Evolutionary conservation across 2,329 filamentous ascomycete species (phyloP).

Genomic region (Seiridium unicorne): DNA sequence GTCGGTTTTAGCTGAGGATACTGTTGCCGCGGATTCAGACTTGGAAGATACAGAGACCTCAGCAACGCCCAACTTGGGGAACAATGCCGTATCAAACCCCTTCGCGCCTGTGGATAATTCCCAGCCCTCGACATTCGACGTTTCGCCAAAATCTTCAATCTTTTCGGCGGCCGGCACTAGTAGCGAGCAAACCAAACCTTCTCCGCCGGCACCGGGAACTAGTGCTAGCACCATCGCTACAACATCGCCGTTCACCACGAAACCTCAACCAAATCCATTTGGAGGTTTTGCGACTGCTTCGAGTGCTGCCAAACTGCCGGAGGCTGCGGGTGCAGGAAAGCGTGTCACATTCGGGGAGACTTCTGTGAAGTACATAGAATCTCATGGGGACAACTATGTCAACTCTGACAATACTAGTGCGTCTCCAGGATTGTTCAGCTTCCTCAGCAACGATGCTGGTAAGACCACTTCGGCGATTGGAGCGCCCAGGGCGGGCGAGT

Average conservation of each 20-base stretch:
- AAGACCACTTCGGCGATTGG: background rate
- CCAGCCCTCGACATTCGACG: background rate
- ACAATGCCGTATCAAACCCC: background rate
- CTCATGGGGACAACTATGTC: background rate
- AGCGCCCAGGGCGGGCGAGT: background rate
- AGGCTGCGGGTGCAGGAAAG: slow-evolving; percentile 8
- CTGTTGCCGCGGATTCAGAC: slow-evolving; percentile 9
- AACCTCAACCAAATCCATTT: background rate
- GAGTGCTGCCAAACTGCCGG: background rate
- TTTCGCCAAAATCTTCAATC: background rate
- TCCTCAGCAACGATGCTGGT: slow-evolving; percentile 8
- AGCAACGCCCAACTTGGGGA: background rate
- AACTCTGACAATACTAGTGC: background rate
- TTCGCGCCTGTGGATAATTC: background rate
- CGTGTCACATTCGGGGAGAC: slow-evolving; percentile 14
- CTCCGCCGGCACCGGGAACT: background rate
- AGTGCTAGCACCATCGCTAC: background rate
- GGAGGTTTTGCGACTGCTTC: background rate
- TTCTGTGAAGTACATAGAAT: slow-evolving; percentile 2
- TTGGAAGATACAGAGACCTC: slow-evolving; percentile 11
- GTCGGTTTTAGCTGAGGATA: slow-evolving; percentile 1
- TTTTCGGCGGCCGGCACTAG: background rate
- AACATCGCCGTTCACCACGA: background rate
- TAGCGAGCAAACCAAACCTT: background rate
- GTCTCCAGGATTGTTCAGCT: slow-evolving; percentile 11